Evolutionary conservation across 768 basidiomycete genomes (phyloP), one percentile per base, ranked within the genome.

Genomic region (Amanita thiersii): DNA sequence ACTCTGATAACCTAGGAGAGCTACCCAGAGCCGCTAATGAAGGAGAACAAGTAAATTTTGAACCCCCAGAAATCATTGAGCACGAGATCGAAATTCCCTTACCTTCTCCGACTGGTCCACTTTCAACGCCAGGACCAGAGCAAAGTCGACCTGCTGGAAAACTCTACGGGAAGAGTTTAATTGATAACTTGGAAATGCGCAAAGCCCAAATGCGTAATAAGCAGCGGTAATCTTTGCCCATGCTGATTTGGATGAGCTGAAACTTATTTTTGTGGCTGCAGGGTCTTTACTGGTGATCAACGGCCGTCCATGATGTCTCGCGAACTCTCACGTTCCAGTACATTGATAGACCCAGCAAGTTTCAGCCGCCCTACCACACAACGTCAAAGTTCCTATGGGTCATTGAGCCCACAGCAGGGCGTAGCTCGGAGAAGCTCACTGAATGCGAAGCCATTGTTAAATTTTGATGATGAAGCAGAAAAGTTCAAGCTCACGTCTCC

Each of bases 251-350:
- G 28, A 26, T 43, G n/a, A n/a, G n/a, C 15, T 33, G n/a, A 19
- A 35, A 12, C n/a, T 17, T 24, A 29, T 11, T 19, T 23, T 23
- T 11, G 14, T 18, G n/a, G 11, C 32, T 9, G 5, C n/a, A 94
- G 92, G 41, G 82, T 87, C 10, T 96, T 96, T 59, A 78, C 68
- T 40, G 92, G 92, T 10, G 92, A 96, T 53, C 73, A 84, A 49
- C 70, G 91, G 44, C 89, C 92, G 7, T 85, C 88, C 3, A 94
- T 94, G 92, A 93, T 94, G 90, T 76, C 81, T 24, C 76, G 91
- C 47, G 65, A 68, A 31, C 58, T 66, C 25, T 61, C 69, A 43
- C 78, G 74, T 14, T 57, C 75, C 9, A 79, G 73, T 50, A 86
- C 88, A 0, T 59, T 91, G 37, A 85, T 91, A 51, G 84, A 90